A percentile compares a stretch with the other conserved stretches of the same genome.
These are phyloP conservation scores for Penicillium sp. DNA, from an alignment of 2,329 filamentous ascomycete species.

Conservation along the genomic window DNA sequence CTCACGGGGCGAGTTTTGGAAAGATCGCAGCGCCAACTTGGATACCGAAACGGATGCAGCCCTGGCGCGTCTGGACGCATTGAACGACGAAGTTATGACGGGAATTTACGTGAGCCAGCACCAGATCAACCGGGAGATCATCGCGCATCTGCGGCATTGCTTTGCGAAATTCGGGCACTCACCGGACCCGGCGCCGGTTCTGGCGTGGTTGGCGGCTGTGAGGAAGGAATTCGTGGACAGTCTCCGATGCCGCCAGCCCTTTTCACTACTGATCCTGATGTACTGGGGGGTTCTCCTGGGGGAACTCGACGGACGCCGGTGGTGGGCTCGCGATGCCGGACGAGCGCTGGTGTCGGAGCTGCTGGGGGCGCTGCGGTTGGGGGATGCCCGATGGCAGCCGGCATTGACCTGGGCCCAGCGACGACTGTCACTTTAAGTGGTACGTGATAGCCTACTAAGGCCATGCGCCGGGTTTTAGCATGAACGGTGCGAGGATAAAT, in stretches of 20 bases:
- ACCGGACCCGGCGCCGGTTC: slow-evolving; percentile 28
- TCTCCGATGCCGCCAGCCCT: slow-evolving; percentile 20
- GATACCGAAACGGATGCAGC: slow-evolving; percentile 26
- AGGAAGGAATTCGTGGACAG: slow-evolving; percentile 27
- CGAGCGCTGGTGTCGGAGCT: slow-evolving; percentile 17
- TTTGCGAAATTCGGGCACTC: slow-evolving; percentile 29
- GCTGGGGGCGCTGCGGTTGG: background rate
- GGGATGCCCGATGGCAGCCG: background rate
- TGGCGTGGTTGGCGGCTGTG: slow-evolving; percentile 32
- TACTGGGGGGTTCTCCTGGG: slow-evolving; percentile 33
- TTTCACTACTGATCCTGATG: slow-evolving; percentile 30
- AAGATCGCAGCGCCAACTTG: slow-evolving; percentile 32
- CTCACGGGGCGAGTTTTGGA: slow-evolving; percentile 53
- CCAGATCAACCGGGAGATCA: slow-evolving; percentile 22
- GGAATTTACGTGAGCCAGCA: slow-evolving; percentile 16
- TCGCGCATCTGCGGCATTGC: slow-evolving; percentile 29
- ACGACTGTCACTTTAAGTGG: background rate
- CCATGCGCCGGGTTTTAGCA: background rate
- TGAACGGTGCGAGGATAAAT: background rate
- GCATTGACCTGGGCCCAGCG: slow-evolving; percentile 1
- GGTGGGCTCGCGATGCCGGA: slow-evolving; percentile 33
- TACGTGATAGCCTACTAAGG: too few species aligned
- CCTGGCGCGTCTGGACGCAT: slow-evolving; percentile 16
- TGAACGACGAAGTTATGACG: slow-evolving; percentile 25
- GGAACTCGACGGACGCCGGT: slow-evolving; percentile 25